These are phyloP conservation scores for Zygnema cylindricum DNA, from an alignment of 139 green algal genomes.

Conservation along the genomic window DNA sequence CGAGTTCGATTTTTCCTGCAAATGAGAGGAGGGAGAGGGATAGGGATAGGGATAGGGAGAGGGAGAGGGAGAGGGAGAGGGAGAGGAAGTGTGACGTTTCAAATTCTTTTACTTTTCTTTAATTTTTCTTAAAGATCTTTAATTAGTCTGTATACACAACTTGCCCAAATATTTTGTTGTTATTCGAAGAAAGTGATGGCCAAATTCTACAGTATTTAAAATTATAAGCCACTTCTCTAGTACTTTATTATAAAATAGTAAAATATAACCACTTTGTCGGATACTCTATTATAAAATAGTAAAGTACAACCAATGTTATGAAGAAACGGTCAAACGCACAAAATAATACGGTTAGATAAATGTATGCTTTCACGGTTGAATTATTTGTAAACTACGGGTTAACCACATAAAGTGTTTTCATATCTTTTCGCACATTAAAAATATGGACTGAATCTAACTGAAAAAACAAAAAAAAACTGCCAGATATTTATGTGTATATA, in stretches of 20 bases:
- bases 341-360: too few relatives aligned
- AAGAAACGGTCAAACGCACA: slow-evolving; percentile 7
- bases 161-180: neutral
- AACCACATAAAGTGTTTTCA: too few relatives aligned
- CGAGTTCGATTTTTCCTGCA: too few relatives aligned
- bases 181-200: neutral
- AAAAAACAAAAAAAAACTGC: neutral
- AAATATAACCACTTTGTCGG: neutral
- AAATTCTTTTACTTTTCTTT: too few relatives aligned
- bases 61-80: too few relatives aligned
- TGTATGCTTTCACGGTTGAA: too few relatives aligned
- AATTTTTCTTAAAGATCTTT: too few relatives aligned
- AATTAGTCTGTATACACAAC: neutral
- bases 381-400: too few relatives aligned
- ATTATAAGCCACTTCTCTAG: neutral
- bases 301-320: neutral
- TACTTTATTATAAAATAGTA: neutral
- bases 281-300: neutral
- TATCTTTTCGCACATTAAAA: neutral
- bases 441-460: neutral
- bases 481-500: too few relatives aligned
- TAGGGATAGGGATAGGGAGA: too few relatives aligned
- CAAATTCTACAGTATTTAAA: neutral
- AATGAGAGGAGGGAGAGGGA: too few relatives aligned
- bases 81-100: too few relatives aligned